Percentiles rank a stretch among this genome's conserved stretches.
phyloP scores from a whole-genome alignment of 73 alveolate species.

The Uronychia binucleata region DNA sequence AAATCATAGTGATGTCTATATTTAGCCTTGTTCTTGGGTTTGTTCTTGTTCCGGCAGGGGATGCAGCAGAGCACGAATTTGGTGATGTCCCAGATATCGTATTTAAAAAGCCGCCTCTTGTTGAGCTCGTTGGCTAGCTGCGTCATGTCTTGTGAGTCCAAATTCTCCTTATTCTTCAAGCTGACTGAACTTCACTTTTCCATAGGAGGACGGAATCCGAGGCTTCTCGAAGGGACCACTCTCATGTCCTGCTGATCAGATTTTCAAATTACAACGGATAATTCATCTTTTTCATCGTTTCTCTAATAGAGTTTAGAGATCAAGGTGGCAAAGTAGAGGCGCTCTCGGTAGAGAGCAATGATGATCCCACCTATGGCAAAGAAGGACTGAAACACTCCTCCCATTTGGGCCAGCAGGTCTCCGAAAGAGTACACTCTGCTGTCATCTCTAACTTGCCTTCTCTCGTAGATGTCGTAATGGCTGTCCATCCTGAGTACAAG shows the following conservation, averaged over 20 bases:
- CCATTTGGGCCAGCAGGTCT: slow-evolving; percentile 35
- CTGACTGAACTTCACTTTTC: not conserved
- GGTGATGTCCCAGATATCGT: not conserved
- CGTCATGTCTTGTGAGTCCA: not conserved
- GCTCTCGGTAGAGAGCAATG: slow-evolving; percentile 11
- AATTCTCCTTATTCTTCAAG: not conserved
- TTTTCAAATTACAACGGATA: no score
- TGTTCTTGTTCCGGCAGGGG: not conserved
- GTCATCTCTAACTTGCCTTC: no score
- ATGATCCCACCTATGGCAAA: not conserved
- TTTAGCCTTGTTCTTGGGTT: not conserved
- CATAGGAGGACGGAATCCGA: no score
- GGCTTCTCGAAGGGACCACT: no score
- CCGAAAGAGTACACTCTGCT: slow-evolving; percentile 17
- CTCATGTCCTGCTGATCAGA: no score
- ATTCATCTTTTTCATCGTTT: no score
- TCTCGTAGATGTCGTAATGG: slow-evolving; percentile 11
- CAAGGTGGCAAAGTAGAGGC: slow-evolving; percentile 9
- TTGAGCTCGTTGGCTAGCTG: not conserved
- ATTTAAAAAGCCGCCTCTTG: not conserved
- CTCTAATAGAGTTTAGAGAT: not conserved
- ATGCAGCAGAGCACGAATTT: not conserved
- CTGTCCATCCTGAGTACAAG: slow-evolving; percentile 13
- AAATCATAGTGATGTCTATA: not conserved
- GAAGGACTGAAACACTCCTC: slow-evolving; percentile 34